Percentiles rank a stretch among this genome's conserved stretches.
Conservation (phyloP, 805 yeast species). For the Pichia nakasei region DNA sequence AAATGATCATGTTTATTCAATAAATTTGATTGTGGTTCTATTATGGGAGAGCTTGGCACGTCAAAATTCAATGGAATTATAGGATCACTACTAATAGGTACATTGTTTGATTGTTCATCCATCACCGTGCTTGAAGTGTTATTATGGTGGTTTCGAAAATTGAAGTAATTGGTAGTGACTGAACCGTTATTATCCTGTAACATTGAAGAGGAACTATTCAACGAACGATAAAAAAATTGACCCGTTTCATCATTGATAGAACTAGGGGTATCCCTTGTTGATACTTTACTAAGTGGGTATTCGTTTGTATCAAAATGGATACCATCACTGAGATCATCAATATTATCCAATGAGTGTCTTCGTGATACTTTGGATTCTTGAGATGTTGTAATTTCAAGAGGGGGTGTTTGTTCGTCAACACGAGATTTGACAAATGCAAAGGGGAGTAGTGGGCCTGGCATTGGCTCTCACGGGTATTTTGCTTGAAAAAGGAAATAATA, state of each 20-base stretch:
- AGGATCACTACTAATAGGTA: background rate
- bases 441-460: slow-evolving; percentile 31
- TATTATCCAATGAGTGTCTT: background rate
- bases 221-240: background rate
- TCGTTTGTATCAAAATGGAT: background rate
- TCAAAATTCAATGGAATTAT: background rate
- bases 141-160: background rate
- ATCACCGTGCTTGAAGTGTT: slow-evolving; percentile 8
- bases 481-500: background rate
- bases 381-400: background rate
- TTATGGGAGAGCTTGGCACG: slow-evolving; percentile 6
- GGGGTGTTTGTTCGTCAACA: slow-evolving; percentile 16
- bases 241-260: background rate
- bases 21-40: background rate
- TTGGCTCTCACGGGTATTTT: no score
- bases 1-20: background rate
- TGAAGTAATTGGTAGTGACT: background rate
- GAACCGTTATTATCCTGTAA: background rate
- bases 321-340: background rate
- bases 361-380: background rate
- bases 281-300: no score
- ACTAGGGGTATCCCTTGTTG: no score
- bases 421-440: slow-evolving; percentile 38
- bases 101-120: background rate
- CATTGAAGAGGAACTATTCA: slow-evolving; percentile 6